Evolutionary conservation across 768 basidiomycete species (phyloP).

Genomic region (Phlebiopsis flavidoalba): DNA sequence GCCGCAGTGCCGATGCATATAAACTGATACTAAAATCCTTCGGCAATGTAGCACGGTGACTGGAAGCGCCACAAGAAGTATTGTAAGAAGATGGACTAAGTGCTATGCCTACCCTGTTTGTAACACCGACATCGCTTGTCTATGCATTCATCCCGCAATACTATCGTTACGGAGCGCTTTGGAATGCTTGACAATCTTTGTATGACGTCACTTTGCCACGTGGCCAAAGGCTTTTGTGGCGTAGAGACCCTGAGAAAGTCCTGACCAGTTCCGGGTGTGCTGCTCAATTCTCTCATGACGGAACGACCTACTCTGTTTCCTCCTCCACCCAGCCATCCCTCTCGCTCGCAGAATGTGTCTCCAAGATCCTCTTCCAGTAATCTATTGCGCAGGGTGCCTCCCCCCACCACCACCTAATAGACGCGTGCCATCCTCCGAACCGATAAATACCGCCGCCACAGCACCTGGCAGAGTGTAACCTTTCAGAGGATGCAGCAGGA

Average conservation of each 20-base stretch:
- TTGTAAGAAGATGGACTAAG: slow-evolving; percentile 16
- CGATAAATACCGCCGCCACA: not conserved
- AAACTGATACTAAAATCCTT: not conserved
- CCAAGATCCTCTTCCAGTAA: not conserved
- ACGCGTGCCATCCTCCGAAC: not conserved
- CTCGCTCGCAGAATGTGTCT: not conserved
- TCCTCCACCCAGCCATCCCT: not conserved
- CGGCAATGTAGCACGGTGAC: slow-evolving; percentile 16
- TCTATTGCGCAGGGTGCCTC: not conserved
- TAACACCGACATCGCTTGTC: not conserved
- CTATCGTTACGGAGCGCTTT: too few relatives aligned
- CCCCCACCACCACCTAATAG: not conserved
- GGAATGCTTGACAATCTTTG: not conserved
- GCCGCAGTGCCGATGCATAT: not conserved
- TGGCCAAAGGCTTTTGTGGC: not conserved
- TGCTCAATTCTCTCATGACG: not conserved
- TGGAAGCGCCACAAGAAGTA: slow-evolving; percentile 29
- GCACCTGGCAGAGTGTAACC: not conserved
- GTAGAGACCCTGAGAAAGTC: not conserved
- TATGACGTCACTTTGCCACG: slow-evolving; percentile 1
- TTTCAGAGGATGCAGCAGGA: too few relatives aligned
- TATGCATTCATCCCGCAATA: not conserved
- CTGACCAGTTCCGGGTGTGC: not conserved
- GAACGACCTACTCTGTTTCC: not conserved
- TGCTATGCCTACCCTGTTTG: not conserved